These are phyloP conservation scores for Cymbidium sinense DNA, from an alignment of 106 monocot genomes.

Conservation along the genomic window DNA sequence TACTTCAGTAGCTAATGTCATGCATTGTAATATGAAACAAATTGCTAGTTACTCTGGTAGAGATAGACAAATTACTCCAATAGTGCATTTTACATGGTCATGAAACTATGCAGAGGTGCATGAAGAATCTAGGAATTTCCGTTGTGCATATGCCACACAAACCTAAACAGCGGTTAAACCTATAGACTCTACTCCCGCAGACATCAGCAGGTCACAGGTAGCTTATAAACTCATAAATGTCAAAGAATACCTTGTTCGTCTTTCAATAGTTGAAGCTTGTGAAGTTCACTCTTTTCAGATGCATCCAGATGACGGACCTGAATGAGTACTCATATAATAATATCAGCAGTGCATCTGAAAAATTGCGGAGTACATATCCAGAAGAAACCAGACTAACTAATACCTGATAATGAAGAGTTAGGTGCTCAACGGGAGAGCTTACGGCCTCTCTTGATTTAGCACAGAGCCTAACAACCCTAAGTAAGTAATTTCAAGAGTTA, in stretches of 20 bases:
- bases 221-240: neutral
- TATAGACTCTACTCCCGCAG: neutral
- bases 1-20: neutral
- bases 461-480: slow-evolving; percentile 99
- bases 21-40: neutral
- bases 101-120: neutral
- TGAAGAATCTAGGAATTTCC: neutral
- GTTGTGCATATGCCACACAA: neutral
- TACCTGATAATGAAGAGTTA: slow-evolving; percentile 99
- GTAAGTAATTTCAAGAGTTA: slow-evolving; percentile 11
- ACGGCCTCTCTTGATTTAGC: slow-evolving; percentile 99
- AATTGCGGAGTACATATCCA: neutral
- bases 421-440: slow-evolving; percentile 95
- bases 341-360: neutral
- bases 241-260: slow-evolving; percentile 73
- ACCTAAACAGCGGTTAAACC: neutral
- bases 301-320: slow-evolving; percentile 97
- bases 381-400: neutral
- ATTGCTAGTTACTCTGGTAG: neutral
- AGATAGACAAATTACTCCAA: neutral
- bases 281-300: slow-evolving; percentile 97
- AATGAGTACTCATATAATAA: neutral
- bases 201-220: neutral
- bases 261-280: slow-evolving; percentile 92
- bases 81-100: neutral